Conservation (phyloP, 495 filamentous ascomycete species). For the Amniculicola lignicola region DNA sequence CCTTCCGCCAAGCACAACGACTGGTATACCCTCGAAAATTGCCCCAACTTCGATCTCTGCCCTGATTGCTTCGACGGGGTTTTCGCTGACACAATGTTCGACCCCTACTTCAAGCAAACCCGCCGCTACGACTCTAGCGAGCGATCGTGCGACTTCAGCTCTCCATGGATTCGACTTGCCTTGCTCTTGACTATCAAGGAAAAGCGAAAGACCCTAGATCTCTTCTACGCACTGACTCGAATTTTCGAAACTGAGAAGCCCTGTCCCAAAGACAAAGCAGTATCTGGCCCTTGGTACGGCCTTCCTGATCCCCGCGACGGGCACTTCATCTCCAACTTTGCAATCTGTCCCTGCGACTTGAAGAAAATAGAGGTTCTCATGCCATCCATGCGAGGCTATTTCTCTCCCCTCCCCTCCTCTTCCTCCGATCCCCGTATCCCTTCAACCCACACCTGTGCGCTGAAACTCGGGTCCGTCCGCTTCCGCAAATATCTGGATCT, state of each 20-base stretch:
- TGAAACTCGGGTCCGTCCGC: slow-evolving; percentile 35
- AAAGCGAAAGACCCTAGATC: slow-evolving; percentile 49
- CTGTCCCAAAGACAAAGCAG: slow-evolving; percentile 54
- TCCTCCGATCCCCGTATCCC: slow-evolving; percentile 9
- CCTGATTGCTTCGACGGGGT: slow-evolving; percentile 56
- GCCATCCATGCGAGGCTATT: slow-evolving; percentile 38
- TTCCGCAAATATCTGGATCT: slow-evolving; percentile 60
- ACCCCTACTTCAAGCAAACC: slow-evolving; percentile 51
- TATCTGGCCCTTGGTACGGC: slow-evolving; percentile 54
- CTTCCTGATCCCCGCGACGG: slow-evolving; percentile 53
- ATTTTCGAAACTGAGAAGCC: slow-evolving; percentile 43
- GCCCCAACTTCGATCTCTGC: slow-evolving; percentile 59
- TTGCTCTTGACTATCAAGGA: slow-evolving; percentile 63
- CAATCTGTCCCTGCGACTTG: slow-evolving; percentile 42
- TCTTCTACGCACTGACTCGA: slow-evolving; percentile 54
- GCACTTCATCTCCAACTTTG: slow-evolving; percentile 53
- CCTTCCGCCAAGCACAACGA: slow-evolving; percentile 54
- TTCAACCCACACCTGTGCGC: slow-evolving; percentile 18
- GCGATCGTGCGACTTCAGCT: slow-evolving; percentile 58
- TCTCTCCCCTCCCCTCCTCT: slow-evolving; percentile 33
- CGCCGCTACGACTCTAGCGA: slow-evolving; percentile 44
- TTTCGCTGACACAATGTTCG: slow-evolving; percentile 54
- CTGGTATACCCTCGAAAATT: slow-evolving; percentile 62
- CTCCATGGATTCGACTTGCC: slow-evolving; percentile 64
- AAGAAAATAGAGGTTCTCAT: slow-evolving; percentile 39